phyloP scores from a whole-genome alignment of 306 rosid genomes.

The Coriaria nepalensis region DNA sequence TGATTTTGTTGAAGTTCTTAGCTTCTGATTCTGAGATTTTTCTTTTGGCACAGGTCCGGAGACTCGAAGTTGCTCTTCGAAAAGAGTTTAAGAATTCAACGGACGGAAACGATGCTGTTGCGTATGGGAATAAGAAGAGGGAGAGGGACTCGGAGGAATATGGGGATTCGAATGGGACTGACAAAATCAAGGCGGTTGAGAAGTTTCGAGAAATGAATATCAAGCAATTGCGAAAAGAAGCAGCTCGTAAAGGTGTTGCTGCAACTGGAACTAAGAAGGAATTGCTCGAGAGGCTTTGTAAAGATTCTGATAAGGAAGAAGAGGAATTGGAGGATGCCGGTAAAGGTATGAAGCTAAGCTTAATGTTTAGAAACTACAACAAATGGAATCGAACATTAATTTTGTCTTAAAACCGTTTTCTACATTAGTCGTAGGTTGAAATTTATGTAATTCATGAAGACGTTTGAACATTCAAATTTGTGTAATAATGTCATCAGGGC shows the following conservation, averaged over 20 bases:
- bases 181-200: constrained; percentile 26
- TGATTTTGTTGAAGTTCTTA: not conserved
- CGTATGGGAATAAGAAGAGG: constrained; percentile 31
- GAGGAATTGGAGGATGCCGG: constrained; percentile 11
- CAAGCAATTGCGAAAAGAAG: constrained; percentile 29
- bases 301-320: constrained; percentile 16
- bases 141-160: constrained; percentile 22
- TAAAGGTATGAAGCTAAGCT: constrained; percentile 20
- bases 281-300: constrained; percentile 27
- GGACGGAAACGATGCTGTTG: constrained; percentile 10
- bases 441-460: too few species aligned
- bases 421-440: too few species aligned
- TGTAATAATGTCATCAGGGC: too few species aligned
- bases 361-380: too few species aligned
- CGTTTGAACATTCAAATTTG: too few species aligned
- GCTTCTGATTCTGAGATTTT: constrained; percentile 1
- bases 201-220: constrained; percentile 26
- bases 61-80: constrained; percentile 48
- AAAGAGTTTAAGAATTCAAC: constrained; percentile 17
- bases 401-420: too few species aligned
- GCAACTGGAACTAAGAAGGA: constrained; percentile 30
- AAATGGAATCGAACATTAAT: too few species aligned
- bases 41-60: constrained; percentile 38
- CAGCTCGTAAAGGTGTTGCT: constrained; percentile 24
- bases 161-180: constrained; percentile 14